phyloP scores from a whole-genome alignment of 2,329 filamentous ascomycete genomes.

The Coniochaeta pulveracea region DNA sequence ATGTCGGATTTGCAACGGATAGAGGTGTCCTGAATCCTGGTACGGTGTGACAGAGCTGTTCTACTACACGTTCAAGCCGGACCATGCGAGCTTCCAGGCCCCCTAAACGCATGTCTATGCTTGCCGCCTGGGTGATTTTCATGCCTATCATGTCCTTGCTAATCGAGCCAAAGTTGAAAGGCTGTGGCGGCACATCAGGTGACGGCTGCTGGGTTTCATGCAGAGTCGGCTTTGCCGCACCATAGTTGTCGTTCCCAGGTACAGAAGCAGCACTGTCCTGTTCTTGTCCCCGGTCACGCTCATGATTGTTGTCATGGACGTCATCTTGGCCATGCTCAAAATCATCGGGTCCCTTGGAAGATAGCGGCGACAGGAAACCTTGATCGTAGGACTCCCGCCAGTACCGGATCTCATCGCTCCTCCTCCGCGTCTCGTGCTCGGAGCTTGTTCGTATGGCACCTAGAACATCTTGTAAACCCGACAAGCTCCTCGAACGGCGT shows the following conservation, averaged over 20 bases:
- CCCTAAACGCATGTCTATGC: slow-evolving; percentile 40
- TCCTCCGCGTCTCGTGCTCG: slow-evolving; percentile 27
- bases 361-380: slow-evolving; percentile 37
- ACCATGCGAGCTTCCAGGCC: slow-evolving; percentile 39
- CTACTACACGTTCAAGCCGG: slow-evolving; percentile 40
- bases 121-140: slow-evolving; percentile 46
- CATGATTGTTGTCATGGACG: slow-evolving; percentile 12
- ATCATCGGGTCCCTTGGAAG: slow-evolving; percentile 22
- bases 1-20: slow-evolving; percentile 16
- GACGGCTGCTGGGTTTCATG: slow-evolving; percentile 6
- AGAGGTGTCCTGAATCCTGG: slow-evolving; percentile 24
- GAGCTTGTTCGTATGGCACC: slow-evolving; percentile 15
- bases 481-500: slow-evolving; percentile 48
- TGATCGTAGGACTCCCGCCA: slow-evolving; percentile 51
- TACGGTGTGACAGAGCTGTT: slow-evolving; percentile 34
- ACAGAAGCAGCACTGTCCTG: slow-evolving; percentile 21
- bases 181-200: slow-evolving; percentile 31
- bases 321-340: slow-evolving; percentile 1
- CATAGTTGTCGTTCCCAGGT: slow-evolving; percentile 15
- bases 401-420: slow-evolving; percentile 53
- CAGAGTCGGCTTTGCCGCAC: neutral
- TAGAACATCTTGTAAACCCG: slow-evolving; percentile 34
- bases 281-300: slow-evolving; percentile 12
- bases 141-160: slow-evolving; percentile 37
- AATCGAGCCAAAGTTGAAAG: slow-evolving; percentile 43